Conservation (phyloP, 305 asterid genomes). For the Fraxinus angustifolia region DNA sequence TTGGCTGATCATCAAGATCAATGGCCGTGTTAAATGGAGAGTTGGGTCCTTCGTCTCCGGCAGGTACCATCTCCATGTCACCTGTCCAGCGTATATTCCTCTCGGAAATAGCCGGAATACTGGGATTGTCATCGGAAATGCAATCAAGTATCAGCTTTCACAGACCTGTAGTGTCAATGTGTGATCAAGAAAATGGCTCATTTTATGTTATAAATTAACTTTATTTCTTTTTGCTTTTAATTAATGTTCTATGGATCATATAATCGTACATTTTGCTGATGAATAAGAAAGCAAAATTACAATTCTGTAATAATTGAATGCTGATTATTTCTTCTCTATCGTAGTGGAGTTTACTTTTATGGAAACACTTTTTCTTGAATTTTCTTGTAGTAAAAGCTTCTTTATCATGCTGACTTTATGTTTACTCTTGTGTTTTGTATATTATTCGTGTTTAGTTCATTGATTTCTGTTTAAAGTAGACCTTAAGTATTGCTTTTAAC, state of each 20-base stretch:
- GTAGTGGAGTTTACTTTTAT: background rate
- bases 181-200: conserved; percentile 17
- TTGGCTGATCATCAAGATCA: conserved; percentile 34
- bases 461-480: background rate
- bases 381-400: background rate
- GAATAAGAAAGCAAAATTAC: conserved; percentile 4
- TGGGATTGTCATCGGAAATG: conserved; percentile 43
- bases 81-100: conserved; percentile 55
- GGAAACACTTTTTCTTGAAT: background rate
- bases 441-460: background rate
- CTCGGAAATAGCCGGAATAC: conserved; percentile 35
- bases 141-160: conserved; percentile 63
- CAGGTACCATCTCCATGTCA: conserved; percentile 54
- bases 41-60: conserved; percentile 57
- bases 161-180: conserved; percentile 50
- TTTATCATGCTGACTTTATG: background rate
- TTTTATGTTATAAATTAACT: background rate
- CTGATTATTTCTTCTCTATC: background rate
- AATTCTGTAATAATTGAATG: background rate
- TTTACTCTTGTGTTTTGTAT: background rate
- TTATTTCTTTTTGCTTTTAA: background rate
- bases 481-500: background rate
- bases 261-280: conserved; percentile 33
- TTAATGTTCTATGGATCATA: background rate
- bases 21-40: conserved; percentile 58